These are phyloP conservation scores for Berberis vulgaris DNA, from an alignment of 164 flowering plant genomes.

Conservation along the genomic window DNA sequence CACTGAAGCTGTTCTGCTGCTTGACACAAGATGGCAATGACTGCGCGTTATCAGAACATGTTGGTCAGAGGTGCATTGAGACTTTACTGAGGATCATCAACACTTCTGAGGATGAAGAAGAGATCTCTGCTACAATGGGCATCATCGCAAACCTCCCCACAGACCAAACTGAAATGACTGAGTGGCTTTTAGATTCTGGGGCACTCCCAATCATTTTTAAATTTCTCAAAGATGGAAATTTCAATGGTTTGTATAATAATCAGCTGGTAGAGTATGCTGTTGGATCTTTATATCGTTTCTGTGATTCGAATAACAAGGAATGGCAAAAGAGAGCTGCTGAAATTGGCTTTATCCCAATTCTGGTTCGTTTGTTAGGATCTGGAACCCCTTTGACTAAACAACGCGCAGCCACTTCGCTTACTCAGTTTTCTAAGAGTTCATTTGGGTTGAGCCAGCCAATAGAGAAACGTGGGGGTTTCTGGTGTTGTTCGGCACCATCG, in stretches of 20 bases:
- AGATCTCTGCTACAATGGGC: conserved; percentile 49
- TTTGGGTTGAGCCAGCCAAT: conserved; percentile 24
- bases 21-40: conserved; percentile 36
- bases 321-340: conserved; percentile 49
- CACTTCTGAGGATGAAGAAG: conserved; percentile 40
- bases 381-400: conserved; percentile 43
- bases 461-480: conserved; percentile 30
- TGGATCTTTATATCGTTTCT: conserved; percentile 48
- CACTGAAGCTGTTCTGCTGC: conserved; percentile 49
- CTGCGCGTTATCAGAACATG: conserved; percentile 31
- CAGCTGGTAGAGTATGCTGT: conserved; percentile 45
- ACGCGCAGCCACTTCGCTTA: conserved; percentile 44
- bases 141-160: conserved; percentile 48
- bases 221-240: conserved; percentile 16
- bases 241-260: conserved; percentile 17
- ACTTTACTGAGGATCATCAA: conserved; percentile 34
- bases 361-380: conserved; percentile 39
- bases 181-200: conserved; percentile 47
- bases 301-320: conserved; percentile 31
- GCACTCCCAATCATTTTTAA: conserved; percentile 29
- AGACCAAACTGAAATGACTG: conserved; percentile 26
- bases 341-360: conserved; percentile 32
- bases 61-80: conserved; percentile 31
- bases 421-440: conserved; percentile 48
- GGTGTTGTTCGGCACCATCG: conserved; percentile 42